Base-by-base conservation (phyloP, 2,329 filamentous ascomycete species). In the Davidsoniella virescens region DNA sequence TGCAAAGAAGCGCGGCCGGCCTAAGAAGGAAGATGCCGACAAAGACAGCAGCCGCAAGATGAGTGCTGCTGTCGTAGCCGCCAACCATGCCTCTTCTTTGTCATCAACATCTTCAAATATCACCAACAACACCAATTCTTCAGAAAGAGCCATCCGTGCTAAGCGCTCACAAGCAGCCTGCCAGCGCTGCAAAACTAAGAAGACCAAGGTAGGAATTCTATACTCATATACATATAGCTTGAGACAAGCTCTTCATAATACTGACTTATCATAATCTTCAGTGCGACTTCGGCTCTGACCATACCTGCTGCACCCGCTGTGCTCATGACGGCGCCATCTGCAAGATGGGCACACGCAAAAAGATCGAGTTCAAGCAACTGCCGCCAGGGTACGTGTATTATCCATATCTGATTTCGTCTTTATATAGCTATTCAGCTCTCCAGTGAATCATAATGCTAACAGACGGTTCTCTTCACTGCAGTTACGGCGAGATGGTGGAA, bases 101-200 rank as follows among this genome's bases (percentile, higher is more conserved):
- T 33, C 29, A 12, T 9, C 26, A 33, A 33, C 29, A 33, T 33
- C 29, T 9, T 12, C 29, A 9, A 33, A 9, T 33, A 12, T 9
- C 12, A 6, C 44, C 26, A 25, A 9, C 25, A 33, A 18, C 23
- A 45, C 12, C 37, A 37, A 23, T 23, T 23, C 33, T n/a, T 26
- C 40, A 20, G 48, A 52, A 10, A 52, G 44, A 26, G 37, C 44
- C 9, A 71, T 70, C 44, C 68, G 76, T 55, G 75, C 80, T 59
- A 80, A 80, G 66, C 67, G 77, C 56, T 76, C 80, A 50, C 80
- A 76, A 76, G 80, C 80, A 60, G 77, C 77, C 16, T 81, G 77
- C 55, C 76, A 80, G 63, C 67, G 77, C 56, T 81, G 76, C 66
- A 67, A 76, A 56, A 80, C 80, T 75, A 81, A 80, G 69, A 81